Conservation (phyloP, 1,284 basidiomycete genomes). For the Ceratobasidium sp. region DNA sequence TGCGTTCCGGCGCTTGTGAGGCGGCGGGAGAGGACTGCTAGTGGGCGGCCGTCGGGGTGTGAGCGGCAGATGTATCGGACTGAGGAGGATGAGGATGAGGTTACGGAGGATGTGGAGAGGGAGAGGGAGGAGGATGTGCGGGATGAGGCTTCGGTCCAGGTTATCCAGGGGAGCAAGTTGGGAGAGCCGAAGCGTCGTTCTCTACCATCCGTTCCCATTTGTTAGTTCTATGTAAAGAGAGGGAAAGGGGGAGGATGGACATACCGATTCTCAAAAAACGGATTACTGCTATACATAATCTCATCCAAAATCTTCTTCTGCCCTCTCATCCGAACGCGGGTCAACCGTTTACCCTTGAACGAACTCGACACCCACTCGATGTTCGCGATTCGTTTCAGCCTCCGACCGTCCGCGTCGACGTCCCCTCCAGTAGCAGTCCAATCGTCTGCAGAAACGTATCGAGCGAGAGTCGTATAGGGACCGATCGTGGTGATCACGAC, state of each 20-base stretch:
- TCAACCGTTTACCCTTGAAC: constrained; percentile 39
- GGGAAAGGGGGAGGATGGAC: neutral
- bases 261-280: constrained; percentile 39
- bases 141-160: constrained; percentile 23
- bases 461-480: constrained; percentile 34
- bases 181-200: constrained; percentile 42
- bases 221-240: neutral
- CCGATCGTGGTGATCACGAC: constrained; percentile 38
- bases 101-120: neutral
- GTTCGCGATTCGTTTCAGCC: constrained; percentile 15
- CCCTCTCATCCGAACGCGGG: constrained; percentile 23
- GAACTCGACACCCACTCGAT: constrained; percentile 45
- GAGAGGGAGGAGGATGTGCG: constrained; percentile 33
- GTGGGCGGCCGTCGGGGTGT: constrained; percentile 33
- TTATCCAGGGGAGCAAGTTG: constrained; percentile 42
- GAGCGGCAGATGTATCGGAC: constrained; percentile 41
- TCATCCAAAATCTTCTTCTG: constrained; percentile 44
- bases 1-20: constrained; percentile 35
- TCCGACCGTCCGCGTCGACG: constrained; percentile 3
- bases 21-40: constrained; percentile 37
- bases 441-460: constrained; percentile 32
- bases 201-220: neutral
- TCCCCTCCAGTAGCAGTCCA: constrained; percentile 7
- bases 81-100: constrained; percentile 9
- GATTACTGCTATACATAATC: constrained; percentile 38